These are phyloP conservation scores for Fusarium clavum DNA, from an alignment of 2,329 filamentous ascomycete genomes.

Conservation along the genomic window DNA sequence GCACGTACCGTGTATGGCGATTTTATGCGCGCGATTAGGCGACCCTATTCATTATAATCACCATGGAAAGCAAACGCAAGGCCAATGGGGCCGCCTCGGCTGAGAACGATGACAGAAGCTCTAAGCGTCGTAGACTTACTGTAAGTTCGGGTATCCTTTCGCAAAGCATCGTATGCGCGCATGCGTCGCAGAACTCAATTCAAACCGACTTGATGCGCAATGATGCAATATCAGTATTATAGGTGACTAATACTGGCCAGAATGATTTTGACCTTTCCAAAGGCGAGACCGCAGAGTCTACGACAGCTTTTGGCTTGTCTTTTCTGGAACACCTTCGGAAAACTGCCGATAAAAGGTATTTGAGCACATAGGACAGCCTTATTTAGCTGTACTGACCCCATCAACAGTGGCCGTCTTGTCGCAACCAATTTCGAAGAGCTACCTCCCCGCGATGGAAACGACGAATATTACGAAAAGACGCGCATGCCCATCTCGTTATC, in stretches of 20 bases:
- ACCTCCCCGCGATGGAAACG: constrained; percentile 70
- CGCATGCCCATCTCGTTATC: constrained; percentile 83
- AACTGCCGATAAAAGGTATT: constrained; percentile 85
- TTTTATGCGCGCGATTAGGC: constrained; percentile 48
- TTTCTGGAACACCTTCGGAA: constrained; percentile 81
- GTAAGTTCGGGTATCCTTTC: constrained; percentile 55
- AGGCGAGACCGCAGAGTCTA: constrained; percentile 74
- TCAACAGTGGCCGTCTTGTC: constrained; percentile 75
- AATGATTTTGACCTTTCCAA: constrained; percentile 62
- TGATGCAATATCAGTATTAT: background rate
- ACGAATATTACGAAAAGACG: constrained; percentile 82
- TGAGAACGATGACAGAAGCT: constrained; percentile 64
- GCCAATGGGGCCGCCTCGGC: constrained; percentile 59
- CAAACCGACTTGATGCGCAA: background rate
- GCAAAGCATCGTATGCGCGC: constrained; percentile 5
- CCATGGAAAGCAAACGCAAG: constrained; percentile 70
- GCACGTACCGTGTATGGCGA: constrained; percentile 9
- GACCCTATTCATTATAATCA: constrained; percentile 42
- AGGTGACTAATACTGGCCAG: constrained; percentile 39
- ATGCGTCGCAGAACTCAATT: background rate
- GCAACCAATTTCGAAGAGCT: constrained; percentile 80
- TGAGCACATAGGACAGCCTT: background rate
- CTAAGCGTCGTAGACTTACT: constrained; percentile 66
- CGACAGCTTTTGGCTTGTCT: constrained; percentile 75
- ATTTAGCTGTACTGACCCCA: constrained; percentile 35